Percentiles rank a stretch among this genome's conserved stretches.
These are phyloP conservation scores for Microcyclosporella mali DNA, from an alignment of 2,329 filamentous ascomycete genomes.

Conservation along the genomic window DNA sequence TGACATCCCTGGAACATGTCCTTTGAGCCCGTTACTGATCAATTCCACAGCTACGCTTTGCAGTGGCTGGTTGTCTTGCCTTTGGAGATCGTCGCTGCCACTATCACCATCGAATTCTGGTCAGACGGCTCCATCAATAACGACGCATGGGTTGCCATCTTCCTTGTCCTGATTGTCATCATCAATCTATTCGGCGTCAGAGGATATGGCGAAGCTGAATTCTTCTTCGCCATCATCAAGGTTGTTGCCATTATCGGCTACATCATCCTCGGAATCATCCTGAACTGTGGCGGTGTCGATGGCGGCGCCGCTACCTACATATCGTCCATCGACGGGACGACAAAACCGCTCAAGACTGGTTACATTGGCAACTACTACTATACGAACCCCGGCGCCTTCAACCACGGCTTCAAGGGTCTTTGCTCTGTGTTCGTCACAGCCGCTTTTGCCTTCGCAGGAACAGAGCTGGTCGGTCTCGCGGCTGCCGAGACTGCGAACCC, in stretches of 20 bases:
- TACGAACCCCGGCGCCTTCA: constrained; percentile 34
- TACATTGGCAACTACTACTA: constrained; percentile 56
- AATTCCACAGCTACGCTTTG: constrained; percentile 26
- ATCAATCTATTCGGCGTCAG: constrained; percentile 32
- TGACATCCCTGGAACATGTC: not conserved
- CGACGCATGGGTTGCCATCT: constrained; percentile 31
- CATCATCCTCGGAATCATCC: constrained; percentile 58
- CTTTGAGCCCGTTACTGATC: constrained; percentile 7
- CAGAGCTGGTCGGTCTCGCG: constrained; percentile 56
- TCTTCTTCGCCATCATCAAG: constrained; percentile 33
- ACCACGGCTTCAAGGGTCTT: constrained; percentile 58
- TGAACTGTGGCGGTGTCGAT: constrained; percentile 55
- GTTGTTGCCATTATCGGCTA: constrained; percentile 51
- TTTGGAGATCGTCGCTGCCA: constrained; percentile 31
- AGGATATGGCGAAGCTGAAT: constrained; percentile 34
- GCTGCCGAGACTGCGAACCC: constrained; percentile 50
- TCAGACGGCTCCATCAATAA: constrained; percentile 23
- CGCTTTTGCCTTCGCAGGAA: constrained; percentile 58
- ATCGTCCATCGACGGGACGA: constrained; percentile 33
- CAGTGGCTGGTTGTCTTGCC: constrained; percentile 32
- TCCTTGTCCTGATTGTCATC: constrained; percentile 27
- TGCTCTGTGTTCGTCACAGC: constrained; percentile 60
- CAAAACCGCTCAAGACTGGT: constrained; percentile 25
- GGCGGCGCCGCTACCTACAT: constrained; percentile 3
- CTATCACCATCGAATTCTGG: constrained; percentile 31